Evolutionary conservation across 345 rosid species (phyloP).

Genomic region (Firmiana major): DNA sequence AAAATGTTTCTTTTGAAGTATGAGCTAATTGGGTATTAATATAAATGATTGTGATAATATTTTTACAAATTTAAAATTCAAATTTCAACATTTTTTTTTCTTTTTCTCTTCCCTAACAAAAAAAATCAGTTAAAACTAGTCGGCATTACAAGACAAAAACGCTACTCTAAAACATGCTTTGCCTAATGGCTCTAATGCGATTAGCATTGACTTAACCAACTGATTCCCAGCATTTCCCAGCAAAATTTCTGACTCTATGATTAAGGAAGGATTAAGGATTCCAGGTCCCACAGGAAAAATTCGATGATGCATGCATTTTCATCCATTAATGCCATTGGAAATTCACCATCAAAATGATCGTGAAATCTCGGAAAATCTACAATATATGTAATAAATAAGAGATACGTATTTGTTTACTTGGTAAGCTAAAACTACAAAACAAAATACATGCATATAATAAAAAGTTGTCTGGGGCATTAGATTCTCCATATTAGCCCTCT

Average conservation of each 20-base stretch:
- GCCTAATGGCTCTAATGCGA: background rate
- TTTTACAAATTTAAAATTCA: no score
- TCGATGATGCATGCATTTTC: background rate
- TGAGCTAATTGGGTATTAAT: no score
- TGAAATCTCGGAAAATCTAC: background rate
- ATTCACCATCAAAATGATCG: no score
- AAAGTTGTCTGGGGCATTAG: background rate
- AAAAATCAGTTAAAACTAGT: no score
- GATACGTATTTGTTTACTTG: background rate
- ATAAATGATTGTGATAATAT: no score
- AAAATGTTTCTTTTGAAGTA: background rate
- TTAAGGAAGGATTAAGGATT: background rate
- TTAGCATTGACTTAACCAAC: constrained; percentile 3
- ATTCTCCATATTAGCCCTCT: background rate
- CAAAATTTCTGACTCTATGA: constrained; percentile 14
- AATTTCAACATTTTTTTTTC: no score
- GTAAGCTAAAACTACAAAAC: background rate
- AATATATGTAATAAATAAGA: background rate
- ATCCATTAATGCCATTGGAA: background rate
- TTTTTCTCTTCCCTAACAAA: no score
- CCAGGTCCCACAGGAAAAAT: background rate
- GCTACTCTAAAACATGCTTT: background rate
- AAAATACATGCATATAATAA: background rate
- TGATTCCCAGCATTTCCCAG: constrained; percentile 6
- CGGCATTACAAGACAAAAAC: constrained; percentile 10